Evolutionary conservation across 768 basidiomycete genomes (phyloP), one percentile per base, ranked within the genome.

Genomic region (Hericium coralloides): DNA sequence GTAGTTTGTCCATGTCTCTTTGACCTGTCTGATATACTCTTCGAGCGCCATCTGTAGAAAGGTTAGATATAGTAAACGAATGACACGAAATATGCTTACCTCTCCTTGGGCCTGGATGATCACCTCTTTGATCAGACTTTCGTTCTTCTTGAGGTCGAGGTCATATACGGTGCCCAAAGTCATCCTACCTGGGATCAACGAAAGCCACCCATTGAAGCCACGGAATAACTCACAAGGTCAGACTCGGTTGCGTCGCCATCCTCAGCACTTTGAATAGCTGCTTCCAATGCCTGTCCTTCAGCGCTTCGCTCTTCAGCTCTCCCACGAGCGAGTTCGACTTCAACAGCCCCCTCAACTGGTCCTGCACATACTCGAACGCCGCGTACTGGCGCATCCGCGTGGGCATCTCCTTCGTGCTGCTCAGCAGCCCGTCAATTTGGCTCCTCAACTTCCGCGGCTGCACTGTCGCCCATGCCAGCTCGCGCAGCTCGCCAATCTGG

Each of bases 381-480:
- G 94, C 92, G 69, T 99, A 99, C 68, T 99, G 97, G 54, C 97
- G 82, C 97, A 98, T 99, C 59, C 95, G 79, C 38, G 92, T 95
- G 1, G 97, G 97, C 95, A 99, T 98, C 50, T 98, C 95, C 74
- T 94, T 92, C 22, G 95, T 98, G n/a, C 92, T 92, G 23, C 81
- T 76, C 53, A 98, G 72, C 49, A 98, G 78, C n/a, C 81, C 84
- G 65, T 99, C 95, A 55, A 99, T 85, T 61, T 92, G 89, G 66
- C 95, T 91, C 63, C 97, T 85, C 57, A 99, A 68, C 72, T 98
- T 98, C 65, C 97, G 84, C 22, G 97, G 91, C 66, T 95, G 94
- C 39, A 98, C 86, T 0, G 88, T 91, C 1, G 89, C 81, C 97
- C 97, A 99, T 1, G 84, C 73, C 67, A 87, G 77, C 65, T 99